phyloP scores from a whole-genome alignment of 768 basidiomycete species.

The Podaxis sp. region DNA sequence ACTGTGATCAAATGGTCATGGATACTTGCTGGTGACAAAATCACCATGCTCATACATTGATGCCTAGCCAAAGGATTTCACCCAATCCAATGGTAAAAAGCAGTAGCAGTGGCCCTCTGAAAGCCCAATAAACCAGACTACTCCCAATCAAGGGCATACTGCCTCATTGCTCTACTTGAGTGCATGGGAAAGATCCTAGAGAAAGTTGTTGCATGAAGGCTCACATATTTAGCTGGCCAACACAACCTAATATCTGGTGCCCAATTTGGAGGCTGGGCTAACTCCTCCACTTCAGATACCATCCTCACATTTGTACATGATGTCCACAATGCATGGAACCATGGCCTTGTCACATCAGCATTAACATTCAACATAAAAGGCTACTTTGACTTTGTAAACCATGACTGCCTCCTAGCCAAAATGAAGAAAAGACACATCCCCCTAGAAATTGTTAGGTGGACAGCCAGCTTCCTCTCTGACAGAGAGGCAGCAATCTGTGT shows the following conservation, averaged over 20 bases:
- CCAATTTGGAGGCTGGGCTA: conserved; percentile 25
- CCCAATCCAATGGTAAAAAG: conserved; percentile 25
- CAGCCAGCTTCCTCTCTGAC: too few species aligned
- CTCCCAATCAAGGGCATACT: conserved; percentile 31
- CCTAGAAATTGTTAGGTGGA: conserved; percentile 21
- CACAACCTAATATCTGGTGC: conserved; percentile 24
- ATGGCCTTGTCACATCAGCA: conserved; percentile 23
- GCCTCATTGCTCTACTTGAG: conserved; percentile 34
- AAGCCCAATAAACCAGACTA: conserved; percentile 39
- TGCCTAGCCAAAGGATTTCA: conserved; percentile 27
- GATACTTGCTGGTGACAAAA: conserved; percentile 3
- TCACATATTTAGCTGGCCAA: conserved; percentile 23
- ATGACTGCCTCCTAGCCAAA: conserved; percentile 23
- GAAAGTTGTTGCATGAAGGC: conserved; percentile 23
- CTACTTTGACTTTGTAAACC: conserved; percentile 29
- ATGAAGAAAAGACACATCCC: conserved; percentile 22
- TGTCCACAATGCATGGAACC: conserved; percentile 25
- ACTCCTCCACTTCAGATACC: conserved; percentile 24
- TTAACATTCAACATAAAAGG: conserved; percentile 30
- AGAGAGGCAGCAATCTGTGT: conserved; percentile 26
- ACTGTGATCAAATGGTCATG: conserved; percentile 27
- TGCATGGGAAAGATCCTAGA: conserved; percentile 34
- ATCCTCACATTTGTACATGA: conserved; percentile 25
- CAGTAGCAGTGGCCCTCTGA: conserved; percentile 29
- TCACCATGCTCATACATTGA: conserved; percentile 17